Base-by-base conservation (phyloP, 2,329 filamentous ascomycete genomes). In the Colletotrichum scovillei region DNA sequence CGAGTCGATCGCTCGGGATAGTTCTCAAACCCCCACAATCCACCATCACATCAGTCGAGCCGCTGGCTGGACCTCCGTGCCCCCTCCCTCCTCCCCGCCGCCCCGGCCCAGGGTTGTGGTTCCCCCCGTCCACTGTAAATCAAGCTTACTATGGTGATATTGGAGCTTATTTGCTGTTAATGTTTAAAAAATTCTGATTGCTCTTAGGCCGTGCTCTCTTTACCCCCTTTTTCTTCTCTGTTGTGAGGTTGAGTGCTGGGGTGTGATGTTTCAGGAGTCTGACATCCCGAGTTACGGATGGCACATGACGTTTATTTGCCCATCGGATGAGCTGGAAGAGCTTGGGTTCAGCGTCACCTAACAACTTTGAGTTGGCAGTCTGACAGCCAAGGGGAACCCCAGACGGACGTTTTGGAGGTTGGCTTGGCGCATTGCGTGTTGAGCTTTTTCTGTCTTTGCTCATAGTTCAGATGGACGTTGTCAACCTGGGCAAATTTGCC, bases 21-120 rank as follows among this genome's bases (percentile, higher is more conserved):
- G 55, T 55, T 24, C 30, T 16, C 24, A 62, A 72, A 30, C 46
- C 66, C 53, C 66, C 58, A 53, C 59, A 63, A 26, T 30, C 56
- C 57, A 57, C 53, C 38, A 32, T 19, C 58, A 16, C 11, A 8
- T 7, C n/a, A 28, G 22, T 11, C n/a, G 28, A 49, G 42, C 19
- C 8, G 42, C 42, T 49, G 19, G 42, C 42, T 42, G 38, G 38
- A 42, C 38, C 38, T 6, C 38, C 1, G 14, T 42, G 38, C 14
- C 38, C 38, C 14, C 38, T 42, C 38, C 38, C 38, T 7, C 38
- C 56, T 57, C n/a, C n/a, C 63, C n/a, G 56, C 32, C 32, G 32
- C 32, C 4, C 32, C 32, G 56, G 46, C 49, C 63, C 69, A 57
- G 63, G 56, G 64, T 49, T 57, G 49, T 68, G 49, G 69, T 53